Evolutionary conservation across 352 stramenopile genomes (phyloP), one percentile per base, ranked within the genome.

Genomic region (Discostella stelligera): DNA sequence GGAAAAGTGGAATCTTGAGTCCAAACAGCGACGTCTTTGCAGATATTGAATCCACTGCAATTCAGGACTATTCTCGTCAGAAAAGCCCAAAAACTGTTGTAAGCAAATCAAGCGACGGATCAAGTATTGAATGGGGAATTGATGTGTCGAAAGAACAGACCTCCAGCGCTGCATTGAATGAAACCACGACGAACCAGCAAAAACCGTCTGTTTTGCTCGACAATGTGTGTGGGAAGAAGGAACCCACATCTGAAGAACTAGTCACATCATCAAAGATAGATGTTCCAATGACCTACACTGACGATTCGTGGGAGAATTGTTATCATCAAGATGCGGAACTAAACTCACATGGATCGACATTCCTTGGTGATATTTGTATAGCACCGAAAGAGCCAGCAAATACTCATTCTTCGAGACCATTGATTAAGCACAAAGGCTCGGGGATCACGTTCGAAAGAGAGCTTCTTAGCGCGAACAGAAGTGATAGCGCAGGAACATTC

Each of bases 91-190:
- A 62, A 30, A 71, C 25, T n/a, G 9, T 52, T 44, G 54, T 44
- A 20, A 63, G 49, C 39, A 73, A 39, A 32, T 63, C 52, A 46
- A 73, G 65, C 54, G 53, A 39, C 37, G 54, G 65, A n/a, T 73
- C 65, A 32, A 65, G 50, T 58, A 56, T 73, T 50, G 65, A 73
- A 46, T 73, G 65, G 65, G 54, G 37, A 44, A 73, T 73, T 23
- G 65, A 73, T 62, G 54, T 65, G 20, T 66, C 59, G 8, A 66
- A 55, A 58, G 53, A 37, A 3, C 20, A 58, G 41, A 23, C 30
- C 8, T 59, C 50, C 48, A 60, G 21, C n/a, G 41, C 53, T 59
- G 53, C 39, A 23, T 77, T 67, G 54, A 46, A 77, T 25, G 61
- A 62, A 11, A 77, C 66, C 37, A 21, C 71, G n/a, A 8, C 37